Evolutionary conservation across 768 basidiomycete species (phyloP).

Genomic region (Termitomyces sp.): DNA sequence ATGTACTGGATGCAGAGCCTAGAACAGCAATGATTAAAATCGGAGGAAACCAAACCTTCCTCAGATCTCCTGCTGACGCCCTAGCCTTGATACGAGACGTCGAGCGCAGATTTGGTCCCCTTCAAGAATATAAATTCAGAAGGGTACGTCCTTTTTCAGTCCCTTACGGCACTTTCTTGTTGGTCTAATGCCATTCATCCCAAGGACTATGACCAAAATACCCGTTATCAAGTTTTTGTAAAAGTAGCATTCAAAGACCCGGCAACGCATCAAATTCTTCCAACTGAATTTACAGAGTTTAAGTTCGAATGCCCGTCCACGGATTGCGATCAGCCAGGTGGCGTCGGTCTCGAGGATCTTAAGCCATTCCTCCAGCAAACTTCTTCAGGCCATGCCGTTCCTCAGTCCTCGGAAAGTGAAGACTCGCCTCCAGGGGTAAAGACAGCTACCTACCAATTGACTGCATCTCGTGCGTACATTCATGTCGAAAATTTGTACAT

Average conservation of each 20-base stretch:
- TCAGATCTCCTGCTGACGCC: constrained; percentile 46
- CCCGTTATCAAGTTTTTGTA: constrained; percentile 38
- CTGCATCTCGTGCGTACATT: constrained; percentile 14
- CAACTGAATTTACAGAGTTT: constrained; percentile 21
- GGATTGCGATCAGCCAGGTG: constrained; percentile 20
- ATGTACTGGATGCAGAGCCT: neutral
- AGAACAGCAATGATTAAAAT: constrained; percentile 1
- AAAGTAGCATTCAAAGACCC: constrained; percentile 44
- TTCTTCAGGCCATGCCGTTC: neutral
- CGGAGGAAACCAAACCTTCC: constrained; percentile 10
- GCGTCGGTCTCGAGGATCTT: constrained; percentile 34
- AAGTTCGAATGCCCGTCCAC: constrained; percentile 22
- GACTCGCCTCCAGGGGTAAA: neutral
- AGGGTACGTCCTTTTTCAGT: constrained; percentile 29
- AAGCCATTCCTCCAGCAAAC: constrained; percentile 15
- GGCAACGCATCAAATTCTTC: constrained; percentile 34
- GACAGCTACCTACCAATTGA: constrained; percentile 9
- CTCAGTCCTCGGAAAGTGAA: constrained; percentile 2
- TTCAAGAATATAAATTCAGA: constrained; percentile 38
- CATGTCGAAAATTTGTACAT: neutral
- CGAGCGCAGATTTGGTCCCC: constrained; percentile 50
- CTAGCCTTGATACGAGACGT: constrained; percentile 49
- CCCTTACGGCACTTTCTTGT: neutral
- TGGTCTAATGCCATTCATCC: neutral
- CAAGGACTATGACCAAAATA: constrained; percentile 46